Percentiles rank a stretch among this genome's conserved stretches.
Conservation (phyloP, 495 filamentous ascomycete genomes). For the Amorphotheca resinae region DNA sequence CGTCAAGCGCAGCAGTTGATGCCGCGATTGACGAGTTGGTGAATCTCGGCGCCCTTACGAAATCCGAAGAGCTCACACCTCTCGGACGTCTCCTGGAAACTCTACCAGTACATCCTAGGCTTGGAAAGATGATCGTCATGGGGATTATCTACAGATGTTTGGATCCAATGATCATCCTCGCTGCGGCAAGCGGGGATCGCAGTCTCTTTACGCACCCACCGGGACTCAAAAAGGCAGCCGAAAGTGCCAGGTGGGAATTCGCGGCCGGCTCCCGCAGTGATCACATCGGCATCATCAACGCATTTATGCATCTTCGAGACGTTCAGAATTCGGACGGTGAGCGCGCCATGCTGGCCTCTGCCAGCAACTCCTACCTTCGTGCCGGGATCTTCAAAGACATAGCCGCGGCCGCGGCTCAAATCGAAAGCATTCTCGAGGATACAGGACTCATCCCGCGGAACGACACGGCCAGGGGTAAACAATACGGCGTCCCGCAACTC, state of each 20-base stretch:
- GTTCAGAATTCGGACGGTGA: background rate
- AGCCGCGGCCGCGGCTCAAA: background rate
- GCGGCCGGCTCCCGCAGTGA: constrained; percentile 34
- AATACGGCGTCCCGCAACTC: background rate
- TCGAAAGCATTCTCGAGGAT: background rate
- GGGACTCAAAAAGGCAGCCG: constrained; percentile 23
- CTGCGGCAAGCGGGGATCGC: constrained; percentile 27
- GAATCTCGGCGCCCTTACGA: constrained; percentile 34
- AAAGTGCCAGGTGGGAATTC: constrained; percentile 26
- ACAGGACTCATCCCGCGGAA: background rate
- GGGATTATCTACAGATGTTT: constrained; percentile 49
- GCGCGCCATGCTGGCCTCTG: background rate
- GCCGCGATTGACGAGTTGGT: constrained; percentile 34
- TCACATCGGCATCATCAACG: constrained; percentile 40
- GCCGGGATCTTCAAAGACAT: background rate
- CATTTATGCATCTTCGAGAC: constrained; percentile 32
- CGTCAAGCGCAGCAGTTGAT: constrained; percentile 29
- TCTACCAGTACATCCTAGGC: constrained; percentile 35
- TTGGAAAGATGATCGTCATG: constrained; percentile 46
- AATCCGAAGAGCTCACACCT: constrained; percentile 37
- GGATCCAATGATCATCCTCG: constrained; percentile 45
- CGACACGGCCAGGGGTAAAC: background rate
- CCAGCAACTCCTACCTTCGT: background rate
- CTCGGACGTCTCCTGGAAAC: constrained; percentile 37
- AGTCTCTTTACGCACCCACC: constrained; percentile 32